These are phyloP conservation scores for Iberis pinnata DNA, from an alignment of 345 rosid species.

Conservation along the genomic window DNA sequence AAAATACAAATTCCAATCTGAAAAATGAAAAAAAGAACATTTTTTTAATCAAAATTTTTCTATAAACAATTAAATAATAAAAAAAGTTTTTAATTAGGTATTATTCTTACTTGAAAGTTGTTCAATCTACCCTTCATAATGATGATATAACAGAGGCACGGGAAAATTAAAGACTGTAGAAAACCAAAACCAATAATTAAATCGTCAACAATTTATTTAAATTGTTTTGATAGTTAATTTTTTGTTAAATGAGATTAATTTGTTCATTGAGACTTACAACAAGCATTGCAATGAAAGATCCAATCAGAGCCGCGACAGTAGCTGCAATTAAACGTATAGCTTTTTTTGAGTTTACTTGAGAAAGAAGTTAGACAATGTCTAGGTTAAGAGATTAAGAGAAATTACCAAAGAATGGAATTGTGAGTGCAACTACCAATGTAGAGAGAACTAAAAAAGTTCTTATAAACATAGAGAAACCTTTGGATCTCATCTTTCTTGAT, in stretches of 20 bases:
- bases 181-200: not conserved
- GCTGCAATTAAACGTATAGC: constrained; percentile 51
- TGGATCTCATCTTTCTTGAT: constrained; percentile 32
- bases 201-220: not conserved
- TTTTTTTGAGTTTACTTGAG: constrained; percentile 9
- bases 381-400: constrained; percentile 37
- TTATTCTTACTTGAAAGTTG: constrained; percentile 41
- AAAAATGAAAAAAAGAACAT: not conserved
- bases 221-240: not conserved
- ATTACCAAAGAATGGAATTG: constrained; percentile 71
- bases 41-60: not conserved
- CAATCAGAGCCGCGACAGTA: constrained; percentile 52
- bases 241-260: not conserved
- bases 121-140: constrained; percentile 37
- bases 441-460: constrained; percentile 56
- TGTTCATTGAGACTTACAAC: constrained; percentile 38
- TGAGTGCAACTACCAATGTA: constrained; percentile 55
- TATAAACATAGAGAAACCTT: constrained; percentile 36
- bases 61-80: not conserved
- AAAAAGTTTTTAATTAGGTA: not conserved
- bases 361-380: constrained; percentile 29
- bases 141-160: constrained; percentile 59
- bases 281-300: constrained; percentile 67
- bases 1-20: constrained; percentile 46
- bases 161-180: constrained; percentile 57